These are phyloP conservation scores for Lepidium aucheri DNA, from an alignment of 345 rosid genomes.

Conservation along the genomic window DNA sequence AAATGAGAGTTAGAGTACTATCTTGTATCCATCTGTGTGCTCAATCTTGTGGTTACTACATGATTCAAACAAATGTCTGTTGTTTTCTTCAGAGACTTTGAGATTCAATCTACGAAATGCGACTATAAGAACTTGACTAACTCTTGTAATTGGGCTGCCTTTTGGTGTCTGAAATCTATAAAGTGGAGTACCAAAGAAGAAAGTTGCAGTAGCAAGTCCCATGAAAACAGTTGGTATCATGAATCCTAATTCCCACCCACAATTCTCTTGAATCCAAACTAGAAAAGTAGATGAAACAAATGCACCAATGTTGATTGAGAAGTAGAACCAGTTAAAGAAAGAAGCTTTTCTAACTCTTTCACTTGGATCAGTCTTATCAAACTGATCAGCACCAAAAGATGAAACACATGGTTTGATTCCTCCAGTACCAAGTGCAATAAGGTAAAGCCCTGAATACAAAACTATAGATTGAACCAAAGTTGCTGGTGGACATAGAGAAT, in stretches of 20 bases:
- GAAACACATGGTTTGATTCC: constrained; percentile 61
- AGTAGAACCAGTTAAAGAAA: constrained; percentile 55
- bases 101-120: constrained; percentile 27
- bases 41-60: constrained; percentile 39
- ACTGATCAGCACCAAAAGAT: constrained; percentile 57
- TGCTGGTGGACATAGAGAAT: constrained; percentile 23
- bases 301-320: constrained; percentile 43
- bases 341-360: constrained; percentile 44
- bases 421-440: constrained; percentile 42
- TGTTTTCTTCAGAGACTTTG: constrained; percentile 22
- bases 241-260: constrained; percentile 55
- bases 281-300: constrained; percentile 46
- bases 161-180: constrained; percentile 43
- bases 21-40: constrained; percentile 22
- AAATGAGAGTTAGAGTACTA: constrained; percentile 25
- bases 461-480: constrained; percentile 25
- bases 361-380: constrained; percentile 31
- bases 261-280: constrained; percentile 48
- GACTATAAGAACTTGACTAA: constrained; percentile 41
- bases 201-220: constrained; percentile 41
- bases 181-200: constrained; percentile 39
- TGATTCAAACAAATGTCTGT: constrained; percentile 20
- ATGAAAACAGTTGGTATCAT: constrained; percentile 45
- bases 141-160: constrained; percentile 45
- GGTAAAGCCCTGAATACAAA: constrained; percentile 39